Evolutionary conservation across 2,329 filamentous ascomycete species (phyloP), one percentile per base, ranked within the genome.

Genomic region (Zymoseptoria passerinii): DNA sequence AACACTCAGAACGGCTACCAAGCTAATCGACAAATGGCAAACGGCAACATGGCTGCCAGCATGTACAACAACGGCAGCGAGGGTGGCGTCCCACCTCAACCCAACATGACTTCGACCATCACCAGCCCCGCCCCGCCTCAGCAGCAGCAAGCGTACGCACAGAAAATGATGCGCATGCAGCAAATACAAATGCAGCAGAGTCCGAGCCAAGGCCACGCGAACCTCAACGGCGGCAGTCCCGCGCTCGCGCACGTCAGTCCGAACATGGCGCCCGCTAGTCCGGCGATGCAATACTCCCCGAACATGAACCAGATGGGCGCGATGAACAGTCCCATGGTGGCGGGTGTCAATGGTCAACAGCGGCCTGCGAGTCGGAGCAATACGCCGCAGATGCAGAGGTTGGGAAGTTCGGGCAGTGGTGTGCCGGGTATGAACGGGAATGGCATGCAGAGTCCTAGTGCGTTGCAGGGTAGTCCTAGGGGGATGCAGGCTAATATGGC

Each of bases 401-500:
- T 72, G 48, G 65, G 69, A 8, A 70, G 67, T 48, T 68, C 67
- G 8, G 65, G 65, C 9, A 70, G 66, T 52, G 66, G 55, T 59
- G 63, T 61, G n/a, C 59, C 61, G 7, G 62, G 57, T 2, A 61
- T 65, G 52, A 52, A 52, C 8, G 57, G 61, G 18, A 64, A 58
- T 48, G 67, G 66, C 1, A 68, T 71, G 69, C 68, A 67, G 61
- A 69, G 68, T 54, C 69, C 68, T 8, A 64, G 64, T n/a, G 63
- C 67, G 28, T 56, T 60, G 35, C 68, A 72, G 55, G 66, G 66
- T 19, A 71, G 69, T 56, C 69, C 70, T 19, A 64, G 69, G 50
- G 67, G 65, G 19, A 62, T 71, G 58, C 68, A 70, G 58, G 65
- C 70, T 18, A 65, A 62, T 44, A 65, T 71, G 64, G 68, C 69